Conservation (phyloP, 805 yeast species). For the Cyberlindnera xishuangbannaensis region DNA sequence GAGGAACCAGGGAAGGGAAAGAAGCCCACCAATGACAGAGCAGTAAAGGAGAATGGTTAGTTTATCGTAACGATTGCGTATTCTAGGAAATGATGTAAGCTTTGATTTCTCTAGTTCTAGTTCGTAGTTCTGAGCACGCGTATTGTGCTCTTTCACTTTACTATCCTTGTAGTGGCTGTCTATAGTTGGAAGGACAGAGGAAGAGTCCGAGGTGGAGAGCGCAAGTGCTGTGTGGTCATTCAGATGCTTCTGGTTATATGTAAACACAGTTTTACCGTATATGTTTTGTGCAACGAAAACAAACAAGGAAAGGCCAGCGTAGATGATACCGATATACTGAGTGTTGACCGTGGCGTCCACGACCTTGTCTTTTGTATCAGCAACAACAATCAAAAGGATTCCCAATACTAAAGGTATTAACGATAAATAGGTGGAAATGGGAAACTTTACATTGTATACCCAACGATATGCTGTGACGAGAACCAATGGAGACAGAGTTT, state of each 20-base stretch:
- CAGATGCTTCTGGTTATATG: constrained; percentile 30
- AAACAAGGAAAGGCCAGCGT: constrained; percentile 61
- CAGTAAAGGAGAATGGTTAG: constrained; percentile 77
- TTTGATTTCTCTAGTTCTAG: constrained; percentile 12
- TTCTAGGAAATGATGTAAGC: constrained; percentile 11
- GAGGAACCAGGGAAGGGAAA: constrained; percentile 72
- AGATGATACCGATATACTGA: constrained; percentile 56
- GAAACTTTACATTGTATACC: constrained; percentile 43
- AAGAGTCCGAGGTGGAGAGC: constrained; percentile 2
- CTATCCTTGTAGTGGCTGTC: constrained; percentile 3
- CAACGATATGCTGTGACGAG: constrained; percentile 52
- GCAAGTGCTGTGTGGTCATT: constrained; percentile 24
- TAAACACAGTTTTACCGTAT: constrained; percentile 77
- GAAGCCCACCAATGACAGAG: constrained; percentile 61
- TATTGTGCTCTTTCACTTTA: constrained; percentile 10
- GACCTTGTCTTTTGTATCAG: constrained; percentile 26
- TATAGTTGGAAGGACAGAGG: constrained; percentile 1
- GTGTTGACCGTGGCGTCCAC: constrained; percentile 37
- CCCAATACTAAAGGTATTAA: constrained; percentile 48
- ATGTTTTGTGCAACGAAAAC: constrained; percentile 84
- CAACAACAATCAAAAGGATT: constrained; percentile 35
- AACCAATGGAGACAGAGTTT: constrained; percentile 59
- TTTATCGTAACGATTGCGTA: constrained; percentile 59
- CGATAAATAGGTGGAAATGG: constrained; percentile 45
- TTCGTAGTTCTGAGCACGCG: constrained; percentile 12